Evolutionary conservation across 2,329 filamentous ascomycete genomes (phyloP).

Genomic region (Boeremia lycopersici): DNA sequence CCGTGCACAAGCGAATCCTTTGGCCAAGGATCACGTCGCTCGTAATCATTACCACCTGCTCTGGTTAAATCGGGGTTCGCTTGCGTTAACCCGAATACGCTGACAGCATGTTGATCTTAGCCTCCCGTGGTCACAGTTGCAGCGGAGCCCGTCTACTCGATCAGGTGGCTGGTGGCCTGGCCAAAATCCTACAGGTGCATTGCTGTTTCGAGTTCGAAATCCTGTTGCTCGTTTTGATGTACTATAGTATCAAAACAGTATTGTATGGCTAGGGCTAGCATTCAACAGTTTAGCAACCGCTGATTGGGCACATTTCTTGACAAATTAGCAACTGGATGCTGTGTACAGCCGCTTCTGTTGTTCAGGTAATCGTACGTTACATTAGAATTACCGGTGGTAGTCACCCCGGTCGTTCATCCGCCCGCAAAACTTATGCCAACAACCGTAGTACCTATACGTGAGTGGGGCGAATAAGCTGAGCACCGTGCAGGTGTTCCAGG

Average conservation of each 20-base stretch:
- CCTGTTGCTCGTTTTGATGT: not conserved
- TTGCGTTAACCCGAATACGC: not conserved
- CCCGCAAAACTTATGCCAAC: no score
- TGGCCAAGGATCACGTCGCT: slow-evolving; percentile 2
- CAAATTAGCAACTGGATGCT: no score
- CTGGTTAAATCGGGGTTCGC: not conserved
- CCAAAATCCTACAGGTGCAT: slow-evolving; percentile 3
- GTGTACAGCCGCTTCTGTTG: no score
- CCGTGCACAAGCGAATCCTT: slow-evolving; percentile 6
- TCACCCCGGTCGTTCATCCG: no score
- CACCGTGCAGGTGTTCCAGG: not conserved
- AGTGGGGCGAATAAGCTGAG: not conserved
- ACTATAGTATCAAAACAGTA: no score
- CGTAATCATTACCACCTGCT: slow-evolving; percentile 9
- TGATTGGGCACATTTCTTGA: no score
- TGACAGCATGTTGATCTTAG: not conserved
- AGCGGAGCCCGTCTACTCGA: not conserved
- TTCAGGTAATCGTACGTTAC: no score
- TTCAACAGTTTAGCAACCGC: no score
- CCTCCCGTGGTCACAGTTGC: not conserved
- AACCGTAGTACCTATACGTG: not conserved
- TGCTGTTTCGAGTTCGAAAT: not conserved
- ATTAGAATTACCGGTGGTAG: no score
- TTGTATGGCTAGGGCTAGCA: no score
- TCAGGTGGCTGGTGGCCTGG: not conserved